Conservation (phyloP, 768 basidiomycete species). For the Rhodotorula taiwanensis region DNA sequence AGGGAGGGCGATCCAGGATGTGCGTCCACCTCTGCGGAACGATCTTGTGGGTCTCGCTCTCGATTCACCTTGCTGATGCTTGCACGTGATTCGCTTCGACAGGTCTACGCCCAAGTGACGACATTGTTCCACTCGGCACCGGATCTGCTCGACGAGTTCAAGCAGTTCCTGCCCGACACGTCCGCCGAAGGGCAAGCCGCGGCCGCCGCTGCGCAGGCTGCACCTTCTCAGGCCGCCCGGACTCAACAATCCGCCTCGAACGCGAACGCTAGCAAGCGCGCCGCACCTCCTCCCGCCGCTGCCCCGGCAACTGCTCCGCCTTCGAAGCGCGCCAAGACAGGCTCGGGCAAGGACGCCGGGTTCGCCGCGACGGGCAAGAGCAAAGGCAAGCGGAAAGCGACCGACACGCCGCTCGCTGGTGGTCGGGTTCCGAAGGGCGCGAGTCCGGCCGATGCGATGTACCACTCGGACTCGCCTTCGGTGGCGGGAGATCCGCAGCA, state of each 20-base stretch:
- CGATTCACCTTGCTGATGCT: neutral
- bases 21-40: conserved; percentile 44
- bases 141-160: conserved; percentile 39
- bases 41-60: neutral
- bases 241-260: too few species aligned
- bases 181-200: conserved; percentile 19
- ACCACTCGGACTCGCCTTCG: conserved; percentile 18
- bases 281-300: neutral
- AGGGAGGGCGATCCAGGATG: conserved; percentile 53
- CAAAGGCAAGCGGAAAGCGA: conserved; percentile 28
- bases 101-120: conserved; percentile 40
- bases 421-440: conserved; percentile 8
- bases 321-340: conserved; percentile 17
- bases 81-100: neutral
- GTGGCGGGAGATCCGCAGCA: conserved; percentile 2
- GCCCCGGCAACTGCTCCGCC: neutral
- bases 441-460: conserved; percentile 18
- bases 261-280: too few species aligned
- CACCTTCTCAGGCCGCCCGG: neutral
- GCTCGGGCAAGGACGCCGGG: neutral
- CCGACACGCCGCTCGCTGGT: conserved; percentile 9
- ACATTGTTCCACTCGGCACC: conserved; percentile 34
- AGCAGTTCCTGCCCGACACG: conserved; percentile 38
- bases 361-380: conserved; percentile 3
- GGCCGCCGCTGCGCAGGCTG: neutral